Evolutionary conservation across 208 protist species (phyloP).

Genomic region (Angomonas deanei): DNA sequence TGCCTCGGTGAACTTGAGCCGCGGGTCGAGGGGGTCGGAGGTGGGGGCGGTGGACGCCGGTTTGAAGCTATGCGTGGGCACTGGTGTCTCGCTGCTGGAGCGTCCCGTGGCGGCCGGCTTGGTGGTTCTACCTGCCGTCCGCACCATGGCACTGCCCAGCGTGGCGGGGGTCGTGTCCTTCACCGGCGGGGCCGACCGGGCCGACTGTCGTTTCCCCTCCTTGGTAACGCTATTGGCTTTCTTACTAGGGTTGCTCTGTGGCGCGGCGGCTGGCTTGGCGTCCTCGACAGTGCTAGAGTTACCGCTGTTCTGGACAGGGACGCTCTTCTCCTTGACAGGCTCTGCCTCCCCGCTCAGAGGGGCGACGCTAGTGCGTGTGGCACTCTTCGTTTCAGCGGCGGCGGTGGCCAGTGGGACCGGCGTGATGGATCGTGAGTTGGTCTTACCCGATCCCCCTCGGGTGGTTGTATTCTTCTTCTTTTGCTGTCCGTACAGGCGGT

Average conservation of each 20-base stretch:
- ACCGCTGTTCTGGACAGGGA: not conserved
- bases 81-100: not conserved
- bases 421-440: too few species aligned
- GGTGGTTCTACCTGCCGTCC: not conserved
- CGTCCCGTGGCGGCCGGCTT: not conserved
- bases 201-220: not conserved
- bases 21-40: not conserved
- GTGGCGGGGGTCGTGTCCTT: not conserved
- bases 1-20: not conserved
- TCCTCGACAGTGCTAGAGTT: not conserved
- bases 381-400: not conserved
- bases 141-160: not conserved
- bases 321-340: not conserved
- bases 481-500: conserved; percentile 40
- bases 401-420: too few species aligned
- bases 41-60: not conserved
- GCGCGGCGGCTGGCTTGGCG: not conserved
- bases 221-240: not conserved
- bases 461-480: not conserved
- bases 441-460: too few species aligned
- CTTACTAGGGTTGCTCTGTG: not conserved
- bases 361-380: not conserved
- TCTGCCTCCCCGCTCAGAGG: not conserved
- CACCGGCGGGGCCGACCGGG: not conserved
- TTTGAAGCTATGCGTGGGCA: not conserved